These are phyloP conservation scores for Diaporthe citriasiana DNA, from an alignment of 2,329 filamentous ascomycete species.

Conservation along the genomic window DNA sequence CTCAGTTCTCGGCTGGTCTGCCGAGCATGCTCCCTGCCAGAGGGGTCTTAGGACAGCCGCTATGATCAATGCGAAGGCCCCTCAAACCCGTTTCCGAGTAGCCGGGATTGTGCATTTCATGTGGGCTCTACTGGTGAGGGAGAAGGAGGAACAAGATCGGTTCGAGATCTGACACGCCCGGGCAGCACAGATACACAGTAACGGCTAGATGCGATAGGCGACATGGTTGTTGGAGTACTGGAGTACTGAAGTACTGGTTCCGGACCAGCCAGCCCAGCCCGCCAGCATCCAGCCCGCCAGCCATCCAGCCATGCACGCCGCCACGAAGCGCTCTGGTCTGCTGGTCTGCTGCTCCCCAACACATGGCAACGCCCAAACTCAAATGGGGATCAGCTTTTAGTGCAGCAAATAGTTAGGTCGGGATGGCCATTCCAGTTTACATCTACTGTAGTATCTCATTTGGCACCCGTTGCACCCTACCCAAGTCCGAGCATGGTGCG, in stretches of 20 bases:
- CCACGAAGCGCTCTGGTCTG: slow-evolving; percentile 3
- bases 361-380: not conserved
- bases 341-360: slow-evolving; percentile 8
- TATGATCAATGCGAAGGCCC: slow-evolving; percentile 26
- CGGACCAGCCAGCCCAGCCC: not conserved
- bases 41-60: slow-evolving; percentile 24
- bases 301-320: not conserved
- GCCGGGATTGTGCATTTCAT: slow-evolving; percentile 11
- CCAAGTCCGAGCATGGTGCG: not conserved
- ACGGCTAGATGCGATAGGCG: slow-evolving; percentile 21
- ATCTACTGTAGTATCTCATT: not conserved
- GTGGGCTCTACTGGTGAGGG: slow-evolving; percentile 21
- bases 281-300: not conserved
- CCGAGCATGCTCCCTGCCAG: slow-evolving; percentile 34
- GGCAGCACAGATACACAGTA: slow-evolving; percentile 24
- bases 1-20: slow-evolving; percentile 34
- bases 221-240: not conserved
- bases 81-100: slow-evolving; percentile 20
- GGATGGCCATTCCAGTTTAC: slow-evolving; percentile 7
- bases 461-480: slow-evolving; percentile 21
- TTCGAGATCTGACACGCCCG: slow-evolving; percentile 40
- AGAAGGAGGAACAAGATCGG: slow-evolving; percentile 7
- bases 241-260: not conserved
- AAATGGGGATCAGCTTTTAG: slow-evolving; percentile 27
- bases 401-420: slow-evolving; percentile 31